These are phyloP conservation scores for Dalbergia oliveri DNA, from an alignment of 306 rosid genomes.

Conservation along the genomic window DNA sequence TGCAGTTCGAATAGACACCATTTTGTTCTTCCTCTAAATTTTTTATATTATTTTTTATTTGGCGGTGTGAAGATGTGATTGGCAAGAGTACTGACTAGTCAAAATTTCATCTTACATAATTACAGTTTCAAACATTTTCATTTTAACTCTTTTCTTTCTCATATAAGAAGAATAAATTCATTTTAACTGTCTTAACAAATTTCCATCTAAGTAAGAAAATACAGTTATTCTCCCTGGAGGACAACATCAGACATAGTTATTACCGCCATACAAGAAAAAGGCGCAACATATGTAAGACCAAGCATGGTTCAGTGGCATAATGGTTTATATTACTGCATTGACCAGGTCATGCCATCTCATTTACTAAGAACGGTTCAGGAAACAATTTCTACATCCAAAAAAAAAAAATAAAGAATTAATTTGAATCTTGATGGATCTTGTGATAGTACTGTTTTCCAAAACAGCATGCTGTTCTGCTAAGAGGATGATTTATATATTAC, in stretches of 20 bases:
- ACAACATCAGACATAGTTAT: slow-evolving; percentile 17
- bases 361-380: slow-evolving; percentile 22
- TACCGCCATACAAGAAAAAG: slow-evolving; percentile 18
- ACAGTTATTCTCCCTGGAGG: slow-evolving; percentile 21
- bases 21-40: slow-evolving; percentile 27
- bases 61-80: slow-evolving; percentile 22
- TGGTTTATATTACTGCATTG: not conserved
- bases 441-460: slow-evolving; percentile 19
- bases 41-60: not conserved
- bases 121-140: slow-evolving; percentile 18
- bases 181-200: slow-evolving; percentile 10
- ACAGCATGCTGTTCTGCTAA: slow-evolving; percentile 2
- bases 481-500: not conserved
- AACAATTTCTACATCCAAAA: not conserved
- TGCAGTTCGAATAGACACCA: slow-evolving; percentile 6
- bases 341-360: slow-evolving; percentile 9
- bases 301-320: slow-evolving; percentile 14
- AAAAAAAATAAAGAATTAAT: not conserved
- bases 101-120: not conserved
- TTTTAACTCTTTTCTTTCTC: slow-evolving; percentile 21
- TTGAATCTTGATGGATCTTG: slow-evolving; percentile 32
- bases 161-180: slow-evolving; percentile 5
- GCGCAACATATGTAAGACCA: slow-evolving; percentile 25
- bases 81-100: not conserved
- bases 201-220: slow-evolving; percentile 28